Evolutionary conservation across 306 rosid genomes (phyloP).

Genomic region (Quercus mongolica): DNA sequence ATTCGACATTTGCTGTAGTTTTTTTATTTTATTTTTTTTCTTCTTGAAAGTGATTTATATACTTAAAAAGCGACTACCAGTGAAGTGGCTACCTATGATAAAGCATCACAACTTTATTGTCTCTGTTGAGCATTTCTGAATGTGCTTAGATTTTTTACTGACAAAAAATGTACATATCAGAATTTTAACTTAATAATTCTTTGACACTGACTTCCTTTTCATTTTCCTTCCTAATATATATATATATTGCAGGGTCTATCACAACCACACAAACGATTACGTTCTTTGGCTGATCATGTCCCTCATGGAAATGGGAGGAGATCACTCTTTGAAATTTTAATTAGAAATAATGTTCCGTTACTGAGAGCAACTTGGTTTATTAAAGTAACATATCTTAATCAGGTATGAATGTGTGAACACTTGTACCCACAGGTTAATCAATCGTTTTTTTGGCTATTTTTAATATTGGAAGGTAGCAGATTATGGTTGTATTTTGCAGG

Average conservation of each 20-base stretch:
- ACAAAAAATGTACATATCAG: neutral
- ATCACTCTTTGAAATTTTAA: slow-evolving; percentile 75
- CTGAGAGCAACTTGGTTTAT: slow-evolving; percentile 96
- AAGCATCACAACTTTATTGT: neutral
- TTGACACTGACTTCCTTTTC: neutral
- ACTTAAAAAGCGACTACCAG: neutral
- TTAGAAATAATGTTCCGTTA: slow-evolving; percentile 89
- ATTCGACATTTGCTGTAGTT: neutral
- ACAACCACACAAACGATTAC: slow-evolving; percentile 82
- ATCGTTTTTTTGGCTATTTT: slow-evolving; percentile 8
- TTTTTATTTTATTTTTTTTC: neutral
- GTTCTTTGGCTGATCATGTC: slow-evolving; percentile 78
- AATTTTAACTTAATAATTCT: neutral
- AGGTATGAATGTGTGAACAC: slow-evolving; percentile 44
- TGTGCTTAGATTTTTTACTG: neutral
- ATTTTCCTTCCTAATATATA: neutral
- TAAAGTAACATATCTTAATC: slow-evolving; percentile 87
- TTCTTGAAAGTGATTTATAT: neutral
- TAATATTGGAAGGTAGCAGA: slow-evolving; percentile 25
- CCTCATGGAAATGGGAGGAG: slow-evolving; percentile 83
- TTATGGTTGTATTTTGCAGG: slow-evolving; percentile 54
- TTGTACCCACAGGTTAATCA: neutral
- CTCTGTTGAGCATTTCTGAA: neutral
- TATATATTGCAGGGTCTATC: slow-evolving; percentile 72
- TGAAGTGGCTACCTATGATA: neutral